Conservation (phyloP, 2,329 filamentous ascomycete species). For the Triangularia setosa region DNA sequence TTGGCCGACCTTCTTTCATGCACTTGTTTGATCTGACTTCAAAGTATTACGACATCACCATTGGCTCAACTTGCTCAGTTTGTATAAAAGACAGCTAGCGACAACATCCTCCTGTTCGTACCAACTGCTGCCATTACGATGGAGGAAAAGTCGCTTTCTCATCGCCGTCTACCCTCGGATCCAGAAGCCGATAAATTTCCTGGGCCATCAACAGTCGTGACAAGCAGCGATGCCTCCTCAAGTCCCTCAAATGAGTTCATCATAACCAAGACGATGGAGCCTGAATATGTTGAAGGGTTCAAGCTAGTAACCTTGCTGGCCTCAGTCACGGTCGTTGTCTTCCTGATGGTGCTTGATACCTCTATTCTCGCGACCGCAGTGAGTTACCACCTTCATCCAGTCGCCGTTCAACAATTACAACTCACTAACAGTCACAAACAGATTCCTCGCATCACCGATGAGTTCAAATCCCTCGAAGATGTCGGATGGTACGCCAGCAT, state of each 20-base stretch:
- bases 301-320: constrained; percentile 29
- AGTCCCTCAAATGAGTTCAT: background rate
- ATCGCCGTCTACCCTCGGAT: background rate
- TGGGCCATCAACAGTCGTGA: background rate
- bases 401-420: background rate
- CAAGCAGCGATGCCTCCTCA: background rate
- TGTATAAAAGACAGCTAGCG: background rate
- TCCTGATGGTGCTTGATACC: constrained; percentile 48
- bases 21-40: background rate
- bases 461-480: constrained; percentile 25
- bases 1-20: background rate
- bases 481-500: constrained; percentile 27
- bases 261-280: background rate
- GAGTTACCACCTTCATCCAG: background rate
- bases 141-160: background rate
- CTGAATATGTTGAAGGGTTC: constrained; percentile 15
- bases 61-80: background rate
- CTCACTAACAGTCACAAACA: background rate
- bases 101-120: background rate
- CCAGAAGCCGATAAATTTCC: background rate
- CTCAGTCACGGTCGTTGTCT: constrained; percentile 40
- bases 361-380: constrained; percentile 49
- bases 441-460: constrained; percentile 28
- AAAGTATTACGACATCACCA: background rate
- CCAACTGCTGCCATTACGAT: background rate